phyloP scores from a whole-genome alignment of 2,329 filamentous ascomycete species.

The Thelonectria rubi region DNA sequence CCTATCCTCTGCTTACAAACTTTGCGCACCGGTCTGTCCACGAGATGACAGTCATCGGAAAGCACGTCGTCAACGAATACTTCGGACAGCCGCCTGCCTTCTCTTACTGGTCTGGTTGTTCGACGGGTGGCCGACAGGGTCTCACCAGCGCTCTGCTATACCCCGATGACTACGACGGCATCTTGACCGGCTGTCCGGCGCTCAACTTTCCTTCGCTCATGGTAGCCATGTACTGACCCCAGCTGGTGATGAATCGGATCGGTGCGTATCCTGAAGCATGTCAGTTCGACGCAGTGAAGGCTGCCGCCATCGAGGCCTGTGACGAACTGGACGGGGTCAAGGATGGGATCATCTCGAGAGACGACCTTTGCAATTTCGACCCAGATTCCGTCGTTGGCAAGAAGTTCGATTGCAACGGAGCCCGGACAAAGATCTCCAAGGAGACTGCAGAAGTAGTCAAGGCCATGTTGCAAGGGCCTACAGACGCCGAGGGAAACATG shows the following conservation, averaged over 20 bases:
- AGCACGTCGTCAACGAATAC: slow-evolving; percentile 17
- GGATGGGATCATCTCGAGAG: slow-evolving; percentile 37
- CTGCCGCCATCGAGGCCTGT: slow-evolving; percentile 21
- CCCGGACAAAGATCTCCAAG: background rate
- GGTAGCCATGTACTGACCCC: slow-evolving; percentile 18
- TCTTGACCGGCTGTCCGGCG: slow-evolving; percentile 24
- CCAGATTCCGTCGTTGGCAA: slow-evolving; percentile 27
- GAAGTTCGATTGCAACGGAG: background rate
- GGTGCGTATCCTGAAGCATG: slow-evolving; percentile 19
- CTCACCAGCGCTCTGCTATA: slow-evolving; percentile 26
- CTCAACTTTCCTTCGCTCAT: slow-evolving; percentile 17
- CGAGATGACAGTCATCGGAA: slow-evolving; percentile 21
- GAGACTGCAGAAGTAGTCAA: slow-evolving; percentile 12
- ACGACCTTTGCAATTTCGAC: slow-evolving; percentile 31
- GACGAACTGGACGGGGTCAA: slow-evolving; percentile 36
- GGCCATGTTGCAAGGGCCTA: slow-evolving; percentile 12
- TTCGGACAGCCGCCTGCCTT: slow-evolving; percentile 20
- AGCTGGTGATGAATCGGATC: slow-evolving; percentile 16
- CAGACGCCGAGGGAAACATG: background rate
- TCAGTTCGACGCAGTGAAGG: slow-evolving; percentile 20
- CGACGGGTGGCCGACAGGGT: slow-evolving; percentile 30
- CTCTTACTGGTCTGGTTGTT: slow-evolving; percentile 34
- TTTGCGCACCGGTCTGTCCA: background rate
- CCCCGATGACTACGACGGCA: slow-evolving; percentile 30
- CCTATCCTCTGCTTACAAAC: background rate